Percentiles rank a stretch among this genome's conserved stretches.
Evolutionary conservation across 371 early-diverging fungal genomes (phyloP).

Genomic region (Chytridiales sp.): DNA sequence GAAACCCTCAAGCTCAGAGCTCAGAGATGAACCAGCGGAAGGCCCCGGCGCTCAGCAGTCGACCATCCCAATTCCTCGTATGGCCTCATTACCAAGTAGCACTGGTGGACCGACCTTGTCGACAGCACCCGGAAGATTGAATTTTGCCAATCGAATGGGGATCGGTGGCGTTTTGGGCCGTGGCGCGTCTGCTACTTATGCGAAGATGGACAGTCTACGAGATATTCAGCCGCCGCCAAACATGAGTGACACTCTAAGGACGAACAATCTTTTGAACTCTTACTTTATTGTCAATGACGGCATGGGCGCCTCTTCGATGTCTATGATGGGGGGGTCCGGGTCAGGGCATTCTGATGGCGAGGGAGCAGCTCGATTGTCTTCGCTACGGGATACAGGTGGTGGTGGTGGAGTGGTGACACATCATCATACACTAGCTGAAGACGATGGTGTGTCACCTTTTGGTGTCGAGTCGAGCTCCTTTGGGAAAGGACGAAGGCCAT

Average conservation of each 20-base stretch:
- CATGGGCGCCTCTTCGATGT: neutral
- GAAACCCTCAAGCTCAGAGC: no score
- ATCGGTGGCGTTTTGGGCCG: neutral
- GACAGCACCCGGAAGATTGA: neutral
- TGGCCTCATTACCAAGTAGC: slow-evolving; percentile 2
- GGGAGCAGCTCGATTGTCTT: no score
- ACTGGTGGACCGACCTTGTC: neutral
- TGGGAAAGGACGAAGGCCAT: no score
- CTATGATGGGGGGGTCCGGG: no score
- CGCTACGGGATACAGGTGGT: no score
- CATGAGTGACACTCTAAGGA: slow-evolving; percentile 23
- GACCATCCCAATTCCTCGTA: slow-evolving; percentile 19
- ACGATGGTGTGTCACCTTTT: no score
- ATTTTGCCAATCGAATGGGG: slow-evolving; percentile 8
- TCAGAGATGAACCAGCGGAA: slow-evolving; percentile 39
- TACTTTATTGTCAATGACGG: slow-evolving; percentile 52
- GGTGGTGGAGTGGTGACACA: no score
- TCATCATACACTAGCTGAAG: no score
- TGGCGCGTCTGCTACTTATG: neutral
- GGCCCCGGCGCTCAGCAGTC: neutral
- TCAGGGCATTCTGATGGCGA: no score
- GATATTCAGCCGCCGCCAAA: neutral
- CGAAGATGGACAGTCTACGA: neutral
- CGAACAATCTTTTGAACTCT: slow-evolving; percentile 54
- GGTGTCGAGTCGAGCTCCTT: no score